These are phyloP conservation scores for Amanita pallidorosea DNA, from an alignment of 768 basidiomycete genomes.

Conservation along the genomic window DNA sequence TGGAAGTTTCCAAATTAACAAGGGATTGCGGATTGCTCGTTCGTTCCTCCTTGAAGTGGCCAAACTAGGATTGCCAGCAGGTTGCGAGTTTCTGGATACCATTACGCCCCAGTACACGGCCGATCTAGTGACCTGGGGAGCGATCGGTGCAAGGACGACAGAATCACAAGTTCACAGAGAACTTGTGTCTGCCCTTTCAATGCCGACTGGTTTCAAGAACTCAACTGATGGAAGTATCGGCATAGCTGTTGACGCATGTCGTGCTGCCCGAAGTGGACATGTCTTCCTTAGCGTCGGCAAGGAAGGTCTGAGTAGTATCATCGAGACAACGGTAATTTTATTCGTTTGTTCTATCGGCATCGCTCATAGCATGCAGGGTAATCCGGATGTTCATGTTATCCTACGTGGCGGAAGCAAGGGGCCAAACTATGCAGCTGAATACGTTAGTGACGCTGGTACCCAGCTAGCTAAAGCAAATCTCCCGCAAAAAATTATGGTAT, in stretches of 20 bases:
- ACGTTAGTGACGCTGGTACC: conserved; percentile 63
- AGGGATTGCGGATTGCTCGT: conserved; percentile 83
- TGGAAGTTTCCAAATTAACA: conserved; percentile 91
- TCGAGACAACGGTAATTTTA: conserved; percentile 71
- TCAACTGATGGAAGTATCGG: conserved; percentile 89
- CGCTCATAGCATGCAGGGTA: conserved; percentile 41
- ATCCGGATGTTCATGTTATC: conserved; percentile 89
- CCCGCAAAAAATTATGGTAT: conserved; percentile 78
- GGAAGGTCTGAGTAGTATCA: conserved; percentile 88
- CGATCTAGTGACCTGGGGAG: conserved; percentile 86
- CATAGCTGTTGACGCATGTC: conserved; percentile 92
- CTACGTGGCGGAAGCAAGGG: conserved; percentile 84
- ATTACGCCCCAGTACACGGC: conserved; percentile 77
- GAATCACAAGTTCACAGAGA: conserved; percentile 93
- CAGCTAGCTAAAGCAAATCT: conserved; percentile 76
- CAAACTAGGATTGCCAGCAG: conserved; percentile 83
- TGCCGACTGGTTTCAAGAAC: conserved; percentile 99
- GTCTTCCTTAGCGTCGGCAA: conserved; percentile 97
- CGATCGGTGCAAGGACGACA: conserved; percentile 89
- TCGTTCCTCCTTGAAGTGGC: conserved; percentile 81
- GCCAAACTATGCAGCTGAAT: conserved; percentile 79
- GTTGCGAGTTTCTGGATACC: conserved; percentile 90
- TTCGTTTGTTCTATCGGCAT: neutral
- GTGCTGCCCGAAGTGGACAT: conserved; percentile 83
- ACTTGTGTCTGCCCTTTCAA: conserved; percentile 76